Evolutionary conservation across 345 rosid genomes (phyloP), one percentile per base, ranked within the genome.

Genomic region (Aquilaria sinensis): DNA sequence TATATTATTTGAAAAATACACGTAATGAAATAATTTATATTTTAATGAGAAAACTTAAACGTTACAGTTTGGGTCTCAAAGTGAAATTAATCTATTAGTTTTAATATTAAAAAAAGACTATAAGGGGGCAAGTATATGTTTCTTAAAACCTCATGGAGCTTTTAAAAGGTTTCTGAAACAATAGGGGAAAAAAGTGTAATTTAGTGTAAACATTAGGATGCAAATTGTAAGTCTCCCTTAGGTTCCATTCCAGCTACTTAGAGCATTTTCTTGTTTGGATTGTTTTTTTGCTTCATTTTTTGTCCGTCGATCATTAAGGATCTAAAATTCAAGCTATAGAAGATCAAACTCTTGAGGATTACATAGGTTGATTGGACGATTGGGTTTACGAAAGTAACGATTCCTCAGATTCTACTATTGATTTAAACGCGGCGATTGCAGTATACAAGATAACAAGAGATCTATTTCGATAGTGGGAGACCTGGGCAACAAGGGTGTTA

Each of bases 351-450:
- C 48, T 52, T 91, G 56, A 80, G 62, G 15, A 81, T 86, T 31
- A 86, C 83, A 9, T 86, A 85, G 93, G 89, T 88, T 6, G 97
- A 91, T 68, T 91, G 97, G 97, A 91, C 85, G 68, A 67, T 68
- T 9, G 96, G 97, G 55, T 88, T 91, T 68, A 45, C 88, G 2
- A 72, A 83, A n/a, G 97, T 86, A 0, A 91, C 97, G 3, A 78
- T 91, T 47, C 97, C 97, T 30, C 97, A 88, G 73, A 91, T 91
- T 62, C 97, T 93, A 0, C 63, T 91, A 23, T 91, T 93, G 9
- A 59, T 88, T 63, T 91, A 3, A 91, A 91, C 59, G 88, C 96
- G 0, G 97, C 88, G 46, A 88, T 91, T 10, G 97, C 96, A 0
- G 91, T 91, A 32, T 91, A 93, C 47, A 91, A 80, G 61, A 66